Percentiles rank a stretch among this genome's conserved stretches.
Evolutionary conservation across 768 basidiomycete genomes (phyloP).

Genomic region (Boletus subparvulus): DNA sequence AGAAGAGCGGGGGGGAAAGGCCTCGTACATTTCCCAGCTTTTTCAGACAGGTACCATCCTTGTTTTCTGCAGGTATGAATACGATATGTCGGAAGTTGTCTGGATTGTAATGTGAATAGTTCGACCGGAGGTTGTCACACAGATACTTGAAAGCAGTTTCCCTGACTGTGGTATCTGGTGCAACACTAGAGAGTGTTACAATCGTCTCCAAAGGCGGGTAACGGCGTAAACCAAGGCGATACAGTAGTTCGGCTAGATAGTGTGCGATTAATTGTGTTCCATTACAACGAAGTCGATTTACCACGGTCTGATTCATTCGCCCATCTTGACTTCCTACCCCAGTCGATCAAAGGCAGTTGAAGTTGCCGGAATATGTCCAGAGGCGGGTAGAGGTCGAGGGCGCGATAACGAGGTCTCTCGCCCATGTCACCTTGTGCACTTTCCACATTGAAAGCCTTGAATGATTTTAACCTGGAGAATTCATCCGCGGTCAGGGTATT

Average conservation of each 20-base stretch:
- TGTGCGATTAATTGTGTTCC: not conserved
- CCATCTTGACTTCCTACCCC: conserved; percentile 75
- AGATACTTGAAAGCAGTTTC: conserved; percentile 72
- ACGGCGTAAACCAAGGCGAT: not conserved
- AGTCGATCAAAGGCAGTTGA: conserved; percentile 77
- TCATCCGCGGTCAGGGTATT: not conserved
- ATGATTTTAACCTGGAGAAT: not conserved
- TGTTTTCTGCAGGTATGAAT: conserved; percentile 3
- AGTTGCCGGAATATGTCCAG: conserved; percentile 62
- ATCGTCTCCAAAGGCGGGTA: conserved; percentile 64
- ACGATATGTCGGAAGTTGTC: not conserved
- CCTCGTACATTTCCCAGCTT: not conserved
- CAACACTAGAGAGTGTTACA: conserved; percentile 53
- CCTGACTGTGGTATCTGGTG: conserved; percentile 45
- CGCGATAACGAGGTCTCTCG: conserved; percentile 32
- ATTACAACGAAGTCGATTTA: conserved; percentile 27
- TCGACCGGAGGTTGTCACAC: conserved; percentile 11
- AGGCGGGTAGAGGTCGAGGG: conserved; percentile 82
- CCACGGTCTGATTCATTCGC: not conserved
- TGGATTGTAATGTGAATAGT: conserved; percentile 53
- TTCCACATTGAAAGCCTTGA: conserved; percentile 54
- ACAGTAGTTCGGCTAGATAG: conserved; percentile 31
- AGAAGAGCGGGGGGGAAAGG: conserved; percentile 36
- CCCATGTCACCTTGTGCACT: not conserved
- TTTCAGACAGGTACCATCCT: not conserved